Conservation (phyloP, 2,329 filamentous ascomycete species). For the Colletotrichum lini region DNA sequence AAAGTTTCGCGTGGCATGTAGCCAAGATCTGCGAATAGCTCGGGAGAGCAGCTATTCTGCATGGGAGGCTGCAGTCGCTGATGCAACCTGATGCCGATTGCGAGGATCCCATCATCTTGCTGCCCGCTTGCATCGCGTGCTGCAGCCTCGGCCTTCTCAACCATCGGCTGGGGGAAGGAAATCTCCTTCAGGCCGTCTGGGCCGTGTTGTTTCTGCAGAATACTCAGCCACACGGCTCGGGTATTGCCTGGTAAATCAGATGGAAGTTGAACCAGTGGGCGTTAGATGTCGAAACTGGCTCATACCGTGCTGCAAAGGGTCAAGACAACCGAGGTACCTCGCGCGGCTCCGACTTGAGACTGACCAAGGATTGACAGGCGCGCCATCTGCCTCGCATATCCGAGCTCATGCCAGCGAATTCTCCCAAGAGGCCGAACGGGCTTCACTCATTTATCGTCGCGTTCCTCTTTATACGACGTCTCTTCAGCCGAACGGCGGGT, state of each 20-base stretch:
- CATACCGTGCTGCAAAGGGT: constrained; percentile 17
- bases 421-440: constrained; percentile 3
- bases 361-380: background rate
- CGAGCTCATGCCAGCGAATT: constrained; percentile 13
- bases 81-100: background rate
- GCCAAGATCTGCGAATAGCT: constrained; percentile 15
- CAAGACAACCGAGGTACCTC: constrained; percentile 13
- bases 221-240: constrained; percentile 26
- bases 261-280: constrained; percentile 9
- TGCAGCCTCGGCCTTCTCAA: constrained; percentile 6
- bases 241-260: constrained; percentile 22
- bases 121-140: background rate
- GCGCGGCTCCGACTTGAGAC: constrained; percentile 6
- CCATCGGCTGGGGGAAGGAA: background rate
- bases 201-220: constrained; percentile 3
- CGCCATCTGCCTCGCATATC: constrained; percentile 26
- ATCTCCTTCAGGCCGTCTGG: constrained; percentile 6
- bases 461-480: constrained; percentile 7
- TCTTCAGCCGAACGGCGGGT: constrained; percentile 25
- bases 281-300: constrained; percentile 27
- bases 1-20: constrained; percentile 10
- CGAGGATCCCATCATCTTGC: background rate
- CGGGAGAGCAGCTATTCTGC: background rate
- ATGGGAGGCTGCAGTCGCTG: background rate
- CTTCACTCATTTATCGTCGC: constrained; percentile 32